Evolutionary conservation across 176 grass and related monocot genomes (phyloP).

Genomic region (Raddia distichophylla): DNA sequence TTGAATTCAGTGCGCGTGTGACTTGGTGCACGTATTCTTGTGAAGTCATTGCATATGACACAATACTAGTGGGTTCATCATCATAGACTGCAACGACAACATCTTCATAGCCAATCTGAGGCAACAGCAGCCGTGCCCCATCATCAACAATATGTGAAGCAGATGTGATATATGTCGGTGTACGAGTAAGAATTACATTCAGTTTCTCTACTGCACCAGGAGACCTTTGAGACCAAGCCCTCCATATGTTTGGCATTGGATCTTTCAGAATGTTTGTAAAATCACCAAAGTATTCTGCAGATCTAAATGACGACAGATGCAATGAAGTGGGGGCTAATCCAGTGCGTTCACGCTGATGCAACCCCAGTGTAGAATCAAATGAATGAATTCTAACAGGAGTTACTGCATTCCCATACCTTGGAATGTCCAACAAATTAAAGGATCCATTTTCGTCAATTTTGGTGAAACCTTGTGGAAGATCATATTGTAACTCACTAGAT

Average conservation of each 20-base stretch:
- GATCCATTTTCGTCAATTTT: constrained; percentile 54
- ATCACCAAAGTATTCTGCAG: constrained; percentile 55
- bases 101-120: constrained; percentile 64
- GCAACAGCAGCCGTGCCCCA: constrained; percentile 72
- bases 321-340: constrained; percentile 60
- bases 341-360: constrained; percentile 53
- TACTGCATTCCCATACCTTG: constrained; percentile 47
- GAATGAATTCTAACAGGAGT: constrained; percentile 83
- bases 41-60: constrained; percentile 83
- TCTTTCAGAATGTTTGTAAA: constrained; percentile 49
- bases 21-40: constrained; percentile 56
- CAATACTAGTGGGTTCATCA: constrained; percentile 95
- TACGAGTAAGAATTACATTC: constrained; percentile 60
- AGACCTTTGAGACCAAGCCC: constrained; percentile 79
- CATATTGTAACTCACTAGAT: constrained; percentile 57
- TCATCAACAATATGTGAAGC: constrained; percentile 56
- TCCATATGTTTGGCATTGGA: constrained; percentile 69
- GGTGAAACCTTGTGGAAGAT: constrained; percentile 44
- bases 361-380: constrained; percentile 63
- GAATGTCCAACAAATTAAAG: constrained; percentile 35
- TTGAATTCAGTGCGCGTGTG: constrained; percentile 40
- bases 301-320: constrained; percentile 61
- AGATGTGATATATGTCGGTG: constrained; percentile 59
- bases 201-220: constrained; percentile 64
- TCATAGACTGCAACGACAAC: constrained; percentile 80